Conservation (phyloP, 805 yeast genomes). For the Candida maltosa region DNA sequence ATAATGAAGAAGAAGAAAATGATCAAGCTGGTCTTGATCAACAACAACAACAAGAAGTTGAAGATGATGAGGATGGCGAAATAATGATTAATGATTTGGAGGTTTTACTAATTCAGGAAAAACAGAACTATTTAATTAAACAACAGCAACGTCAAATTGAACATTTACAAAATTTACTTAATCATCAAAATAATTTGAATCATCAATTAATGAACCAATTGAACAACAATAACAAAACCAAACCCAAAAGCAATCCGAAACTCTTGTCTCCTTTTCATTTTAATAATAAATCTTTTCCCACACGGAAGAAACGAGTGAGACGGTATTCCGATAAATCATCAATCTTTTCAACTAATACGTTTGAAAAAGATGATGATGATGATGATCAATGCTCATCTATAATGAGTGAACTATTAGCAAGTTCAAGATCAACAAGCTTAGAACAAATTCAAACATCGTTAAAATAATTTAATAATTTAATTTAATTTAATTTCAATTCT, state of each 20-base stretch:
- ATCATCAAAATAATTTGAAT: slow-evolving; percentile 16
- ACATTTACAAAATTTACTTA: slow-evolving; percentile 18
- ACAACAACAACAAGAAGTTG: background rate
- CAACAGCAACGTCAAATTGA: slow-evolving; percentile 25
- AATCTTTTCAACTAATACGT: too few relatives aligned
- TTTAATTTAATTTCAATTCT: too few relatives aligned
- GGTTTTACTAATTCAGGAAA: slow-evolving; percentile 19
- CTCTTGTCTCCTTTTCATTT: slow-evolving; percentile 5
- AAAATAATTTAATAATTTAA: too few relatives aligned
- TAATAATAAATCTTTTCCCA: too few relatives aligned
- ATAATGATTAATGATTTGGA: slow-evolving; percentile 16
- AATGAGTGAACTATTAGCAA: too few relatives aligned
- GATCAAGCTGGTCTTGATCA: background rate
- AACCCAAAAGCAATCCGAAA: background rate
- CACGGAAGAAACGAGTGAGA: too few relatives aligned
- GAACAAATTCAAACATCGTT: too few relatives aligned
- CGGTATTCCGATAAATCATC: too few relatives aligned
- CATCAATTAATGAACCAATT: background rate
- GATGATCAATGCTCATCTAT: too few relatives aligned
- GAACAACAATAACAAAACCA: background rate
- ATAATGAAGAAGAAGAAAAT: slow-evolving; percentile 1
- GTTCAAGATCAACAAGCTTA: too few relatives aligned
- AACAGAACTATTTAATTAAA: slow-evolving; percentile 17
- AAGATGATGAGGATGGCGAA: slow-evolving; percentile 2
- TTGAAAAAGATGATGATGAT: too few relatives aligned